These are phyloP conservation scores for Aspergillus coremiiformis DNA, from an alignment of 495 filamentous ascomycete genomes.

Conservation along the genomic window DNA sequence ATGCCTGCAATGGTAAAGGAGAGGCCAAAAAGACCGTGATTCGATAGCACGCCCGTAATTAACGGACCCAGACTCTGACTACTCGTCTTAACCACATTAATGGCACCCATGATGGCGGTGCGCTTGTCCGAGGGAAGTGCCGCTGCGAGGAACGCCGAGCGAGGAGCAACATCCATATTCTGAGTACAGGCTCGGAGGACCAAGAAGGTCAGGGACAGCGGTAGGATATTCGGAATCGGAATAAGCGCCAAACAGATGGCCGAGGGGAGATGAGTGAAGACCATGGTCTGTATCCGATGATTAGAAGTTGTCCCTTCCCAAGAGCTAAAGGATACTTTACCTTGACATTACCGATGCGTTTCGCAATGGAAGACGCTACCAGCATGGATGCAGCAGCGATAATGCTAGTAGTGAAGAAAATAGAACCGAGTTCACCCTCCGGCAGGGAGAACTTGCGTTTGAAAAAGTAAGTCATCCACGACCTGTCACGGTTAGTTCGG, in stretches of 20 bases:
- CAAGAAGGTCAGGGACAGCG: constrained; percentile 54
- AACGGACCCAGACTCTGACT: constrained; percentile 56
- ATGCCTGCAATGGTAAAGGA: constrained; percentile 66
- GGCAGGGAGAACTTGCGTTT: constrained; percentile 63
- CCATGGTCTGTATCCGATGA: constrained; percentile 56
- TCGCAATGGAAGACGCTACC: constrained; percentile 66
- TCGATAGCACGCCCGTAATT: constrained; percentile 63
- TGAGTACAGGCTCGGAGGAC: constrained; percentile 62
- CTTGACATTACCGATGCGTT: constrained; percentile 70
- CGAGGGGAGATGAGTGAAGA: constrained; percentile 76
- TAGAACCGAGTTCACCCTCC: constrained; percentile 61
- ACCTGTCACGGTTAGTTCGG: constrained; percentile 23
- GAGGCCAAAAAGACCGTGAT: constrained; percentile 55
- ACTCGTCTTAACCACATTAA: constrained; percentile 61
- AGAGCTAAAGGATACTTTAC: constrained; percentile 11
- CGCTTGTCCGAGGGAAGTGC: constrained; percentile 64
- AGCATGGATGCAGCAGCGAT: constrained; percentile 62
- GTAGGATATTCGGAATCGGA: constrained; percentile 48
- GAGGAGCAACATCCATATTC: constrained; percentile 77
- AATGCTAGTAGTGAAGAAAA: constrained; percentile 61
- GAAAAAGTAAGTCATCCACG: constrained; percentile 72
- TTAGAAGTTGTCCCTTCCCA: not conserved
- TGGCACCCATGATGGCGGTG: constrained; percentile 68
- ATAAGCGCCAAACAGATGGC: constrained; percentile 65
- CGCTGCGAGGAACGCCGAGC: constrained; percentile 70